Evolutionary conservation across 192 early-diverging fungal species (phyloP).

Genomic region (Rhizophagus clarus): DNA sequence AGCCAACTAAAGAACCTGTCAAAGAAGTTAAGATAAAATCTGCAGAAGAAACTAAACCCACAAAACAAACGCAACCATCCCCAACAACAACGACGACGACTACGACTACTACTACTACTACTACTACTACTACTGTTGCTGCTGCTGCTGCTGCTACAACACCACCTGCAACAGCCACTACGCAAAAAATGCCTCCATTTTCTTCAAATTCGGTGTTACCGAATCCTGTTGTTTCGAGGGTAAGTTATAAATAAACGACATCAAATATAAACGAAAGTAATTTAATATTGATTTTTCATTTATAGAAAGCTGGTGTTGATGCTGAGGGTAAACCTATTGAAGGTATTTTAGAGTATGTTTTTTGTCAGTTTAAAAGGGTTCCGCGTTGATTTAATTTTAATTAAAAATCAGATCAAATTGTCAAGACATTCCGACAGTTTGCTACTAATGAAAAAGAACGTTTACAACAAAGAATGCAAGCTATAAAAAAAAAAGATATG

Average conservation of each 20-base stretch:
- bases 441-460: conserved; percentile 77
- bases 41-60: conserved; percentile 7
- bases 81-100: neutral
- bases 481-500: conserved; percentile 73
- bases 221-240: conserved; percentile 15
- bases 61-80: conserved; percentile 5
- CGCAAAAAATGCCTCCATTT: conserved; percentile 22
- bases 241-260: neutral
- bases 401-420: conserved; percentile 55
- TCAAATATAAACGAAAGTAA: neutral
- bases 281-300: neutral
- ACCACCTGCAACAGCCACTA: neutral
- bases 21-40: conserved; percentile 25
- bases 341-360: neutral
- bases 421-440: conserved; percentile 60
- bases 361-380: neutral
- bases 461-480: conserved; percentile 74
- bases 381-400: neutral
- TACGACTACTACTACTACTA: conserved; percentile 1
- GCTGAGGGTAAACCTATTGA: conserved; percentile 27
- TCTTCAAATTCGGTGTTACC: neutral
- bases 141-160: neutral
- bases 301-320: conserved; percentile 29
- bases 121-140: neutral
- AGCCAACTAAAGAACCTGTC: neutral